Conservation (phyloP, 352 stramenopile genomes). For the Blastocystis sp. region DNA sequence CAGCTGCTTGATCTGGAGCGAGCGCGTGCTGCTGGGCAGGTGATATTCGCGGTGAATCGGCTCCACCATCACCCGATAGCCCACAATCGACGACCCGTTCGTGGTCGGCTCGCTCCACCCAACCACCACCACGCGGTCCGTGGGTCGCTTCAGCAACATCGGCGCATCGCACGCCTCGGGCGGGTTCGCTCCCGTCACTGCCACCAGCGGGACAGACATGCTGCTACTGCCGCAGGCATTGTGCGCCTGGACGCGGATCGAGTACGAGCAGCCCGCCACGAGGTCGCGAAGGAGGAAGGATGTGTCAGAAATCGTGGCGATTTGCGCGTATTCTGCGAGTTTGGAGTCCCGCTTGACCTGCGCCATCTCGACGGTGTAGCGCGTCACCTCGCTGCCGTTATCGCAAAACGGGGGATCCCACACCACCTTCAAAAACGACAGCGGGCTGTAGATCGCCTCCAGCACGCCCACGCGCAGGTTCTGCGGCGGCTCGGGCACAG, state of each 20-base stretch:
- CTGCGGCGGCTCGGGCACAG: background rate
- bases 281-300: constrained; percentile 23
- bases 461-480: background rate
- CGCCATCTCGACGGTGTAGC: constrained; percentile 17
- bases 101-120: constrained; percentile 40
- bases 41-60: constrained; percentile 10
- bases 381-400: constrained; percentile 18
- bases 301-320: background rate
- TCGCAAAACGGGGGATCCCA: constrained; percentile 34
- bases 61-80: constrained; percentile 3
- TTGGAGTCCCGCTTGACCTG: background rate
- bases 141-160: constrained; percentile 18
- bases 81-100: constrained; percentile 43
- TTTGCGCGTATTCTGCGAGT: background rate
- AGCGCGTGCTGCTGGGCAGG: background rate
- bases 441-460: constrained; percentile 10
- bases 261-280: constrained; percentile 5
- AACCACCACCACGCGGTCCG: background rate
- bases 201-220: background rate
- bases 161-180: constrained; percentile 6
- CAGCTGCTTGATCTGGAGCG: constrained; percentile 32
- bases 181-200: background rate
- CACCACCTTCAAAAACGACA: constrained; percentile 12
- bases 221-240: constrained; percentile 6
- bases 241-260: constrained; percentile 1